Evolutionary conservation across 78 protist species (phyloP).

Genomic region (Neovahlkampfia damariscottae): DNA sequence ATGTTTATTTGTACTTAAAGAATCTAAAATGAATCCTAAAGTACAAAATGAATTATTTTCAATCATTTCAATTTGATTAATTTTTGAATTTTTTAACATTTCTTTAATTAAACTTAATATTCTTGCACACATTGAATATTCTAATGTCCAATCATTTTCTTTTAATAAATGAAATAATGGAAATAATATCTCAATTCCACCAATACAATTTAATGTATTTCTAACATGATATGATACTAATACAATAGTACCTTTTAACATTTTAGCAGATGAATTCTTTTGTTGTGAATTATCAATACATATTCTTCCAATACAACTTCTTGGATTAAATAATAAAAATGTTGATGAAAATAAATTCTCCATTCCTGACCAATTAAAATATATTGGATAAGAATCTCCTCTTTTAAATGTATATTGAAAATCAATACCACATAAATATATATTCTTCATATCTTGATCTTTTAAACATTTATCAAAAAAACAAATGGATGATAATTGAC

Average conservation of each 20-base stretch:
- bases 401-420: not conserved
- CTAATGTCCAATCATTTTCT: not conserved
- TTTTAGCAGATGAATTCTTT: not conserved
- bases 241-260: not conserved
- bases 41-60: not conserved
- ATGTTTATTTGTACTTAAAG: not conserved
- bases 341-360: not conserved
- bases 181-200: not conserved
- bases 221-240: not conserved
- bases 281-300: not conserved
- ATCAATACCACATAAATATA: not conserved
- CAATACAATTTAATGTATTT: not conserved
- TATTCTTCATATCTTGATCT: not conserved
- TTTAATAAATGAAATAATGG: not conserved
- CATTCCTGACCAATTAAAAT: not conserved
- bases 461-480: not conserved
- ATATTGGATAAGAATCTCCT: not conserved
- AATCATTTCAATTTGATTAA: not conserved
- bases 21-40: not conserved
- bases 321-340: not conserved
- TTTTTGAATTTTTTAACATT: not conserved
- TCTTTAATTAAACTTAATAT: not conserved
- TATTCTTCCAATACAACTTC: not conserved
- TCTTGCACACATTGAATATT: not conserved
- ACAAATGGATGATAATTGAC: not conserved